Conservation (phyloP, 768 basidiomycete species). For the Agrocybe pediades region DNA sequence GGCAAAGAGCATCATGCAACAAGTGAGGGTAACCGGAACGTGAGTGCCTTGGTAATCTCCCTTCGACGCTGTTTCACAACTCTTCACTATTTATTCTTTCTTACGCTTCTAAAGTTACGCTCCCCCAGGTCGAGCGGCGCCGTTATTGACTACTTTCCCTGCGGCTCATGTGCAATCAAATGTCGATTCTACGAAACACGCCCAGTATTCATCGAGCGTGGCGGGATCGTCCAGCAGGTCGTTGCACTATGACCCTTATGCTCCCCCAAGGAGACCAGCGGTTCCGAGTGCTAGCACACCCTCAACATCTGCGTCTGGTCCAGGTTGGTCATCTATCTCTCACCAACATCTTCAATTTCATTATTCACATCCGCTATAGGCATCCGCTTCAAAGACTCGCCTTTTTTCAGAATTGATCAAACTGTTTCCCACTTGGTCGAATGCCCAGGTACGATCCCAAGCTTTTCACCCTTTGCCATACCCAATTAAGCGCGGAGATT, state of each 20-base stretch:
- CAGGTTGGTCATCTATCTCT: constrained; percentile 25
- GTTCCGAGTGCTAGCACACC: constrained; percentile 36
- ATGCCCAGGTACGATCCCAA: constrained; percentile 66
- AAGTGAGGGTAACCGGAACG: constrained; percentile 67
- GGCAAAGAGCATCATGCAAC: constrained; percentile 65
- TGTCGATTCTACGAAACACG: constrained; percentile 30
- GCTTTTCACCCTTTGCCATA: neutral
- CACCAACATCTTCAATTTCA: constrained; percentile 11
- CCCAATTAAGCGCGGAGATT: constrained; percentile 5
- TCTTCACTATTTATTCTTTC: neutral
- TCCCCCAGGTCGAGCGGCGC: constrained; percentile 14
- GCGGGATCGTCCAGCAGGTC: constrained; percentile 33
- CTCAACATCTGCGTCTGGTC: constrained; percentile 32
- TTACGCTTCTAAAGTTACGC: constrained; percentile 19
- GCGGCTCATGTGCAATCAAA: constrained; percentile 20
- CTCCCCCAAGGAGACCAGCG: constrained; percentile 51
- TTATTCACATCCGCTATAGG: constrained; percentile 37
- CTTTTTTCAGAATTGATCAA: constrained; percentile 73
- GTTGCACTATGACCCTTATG: constrained; percentile 68
- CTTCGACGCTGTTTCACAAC: neutral
- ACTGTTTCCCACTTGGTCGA: constrained; percentile 65
- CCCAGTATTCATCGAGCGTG: constrained; percentile 25
- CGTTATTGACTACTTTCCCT: constrained; percentile 16
- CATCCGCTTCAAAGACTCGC: constrained; percentile 79
- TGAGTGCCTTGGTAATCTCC: constrained; percentile 42